Evolutionary conservation across 2,329 filamentous ascomycete species (phyloP), one percentile per base, ranked within the genome.

Genomic region (Aspergillus sp.): DNA sequence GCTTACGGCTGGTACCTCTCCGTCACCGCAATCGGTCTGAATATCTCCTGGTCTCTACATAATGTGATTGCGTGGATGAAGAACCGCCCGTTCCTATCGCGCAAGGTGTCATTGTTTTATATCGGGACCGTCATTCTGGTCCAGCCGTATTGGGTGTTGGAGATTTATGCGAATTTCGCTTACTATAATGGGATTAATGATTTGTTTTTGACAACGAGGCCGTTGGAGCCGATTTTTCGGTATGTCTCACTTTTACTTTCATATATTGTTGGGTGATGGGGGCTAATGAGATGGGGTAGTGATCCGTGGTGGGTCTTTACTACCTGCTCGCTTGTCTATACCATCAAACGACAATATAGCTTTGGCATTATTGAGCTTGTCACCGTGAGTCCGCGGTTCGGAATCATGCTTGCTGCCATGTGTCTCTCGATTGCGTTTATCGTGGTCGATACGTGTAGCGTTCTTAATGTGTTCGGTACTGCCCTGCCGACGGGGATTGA

Each of bases 21-120:
- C 2, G 67, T 72, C 26, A 80, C 77, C 2, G 81, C 78, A 6
- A 75, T 83, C 6, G 72, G 78, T 12, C 72, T 85, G 26, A 82
- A 82, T 50, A 65, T 74, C n/a, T 82, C 78, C 4, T 84, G 80
- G 78, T 74, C 70, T 9, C 62, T 85, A 7, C 82, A 85, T 60
- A 85, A 85, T 49, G 71, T 85, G 47, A 79, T 85, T 46, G 74
- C 81, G 1, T 85, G 81, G 82, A 75, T 85, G 62, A 85, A 85
- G 62, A 81, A 78, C 49, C 75, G 73, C 42, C 81, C 81, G 0
- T 83, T 83, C 52, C 65, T 83, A 6, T 69, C 69, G 3, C 69
- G 63, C 28, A 63, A 67, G 6, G 71, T 73, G 28, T 80, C 74
- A 37, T 56, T 67, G 7, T 60, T 82, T 43, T 85, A 83, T 55